phyloP scores from a whole-genome alignment of 73 alveolate species.

The Paramecium biaurelia region DNA sequence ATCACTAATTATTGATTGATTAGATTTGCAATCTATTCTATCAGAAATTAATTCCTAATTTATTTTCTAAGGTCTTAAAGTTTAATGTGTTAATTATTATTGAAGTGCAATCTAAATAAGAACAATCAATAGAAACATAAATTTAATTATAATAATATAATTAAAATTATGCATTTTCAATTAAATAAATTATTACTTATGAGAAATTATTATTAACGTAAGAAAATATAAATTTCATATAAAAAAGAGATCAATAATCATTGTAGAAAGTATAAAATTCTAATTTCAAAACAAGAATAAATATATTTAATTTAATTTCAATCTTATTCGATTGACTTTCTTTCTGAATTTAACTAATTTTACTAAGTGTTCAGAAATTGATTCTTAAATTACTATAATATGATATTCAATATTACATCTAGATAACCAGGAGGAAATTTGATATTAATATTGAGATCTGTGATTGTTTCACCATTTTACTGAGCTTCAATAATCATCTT shows the following conservation, averaged over 20 bases:
- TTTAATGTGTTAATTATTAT: not conserved
- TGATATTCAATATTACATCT: not conserved
- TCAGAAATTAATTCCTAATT: not conserved
- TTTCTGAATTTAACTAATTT: not conserved
- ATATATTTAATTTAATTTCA: constrained; percentile 3
- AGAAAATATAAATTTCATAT: not conserved
- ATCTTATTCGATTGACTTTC: not conserved
- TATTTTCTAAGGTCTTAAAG: not conserved
- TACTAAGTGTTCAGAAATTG: not conserved
- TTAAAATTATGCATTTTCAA: not conserved
- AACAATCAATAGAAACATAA: not conserved
- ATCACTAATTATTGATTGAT: not conserved
- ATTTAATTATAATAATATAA: not conserved
- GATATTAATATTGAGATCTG: constrained; percentile 45
- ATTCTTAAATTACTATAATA: not conserved
- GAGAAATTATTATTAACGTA: too few relatives aligned
- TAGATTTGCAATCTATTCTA: not conserved
- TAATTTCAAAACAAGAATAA: not conserved
- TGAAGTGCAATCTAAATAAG: not conserved
- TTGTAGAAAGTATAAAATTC: not conserved
- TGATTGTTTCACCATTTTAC: constrained; percentile 38
- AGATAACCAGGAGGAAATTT: constrained; percentile 65
- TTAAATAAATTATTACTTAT: too few relatives aligned
- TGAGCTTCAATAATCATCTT: constrained; percentile 41
- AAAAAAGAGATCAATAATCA: not conserved